phyloP scores from a whole-genome alignment of 1,139 yeast species.

The Ogataea hybrid region DNA sequence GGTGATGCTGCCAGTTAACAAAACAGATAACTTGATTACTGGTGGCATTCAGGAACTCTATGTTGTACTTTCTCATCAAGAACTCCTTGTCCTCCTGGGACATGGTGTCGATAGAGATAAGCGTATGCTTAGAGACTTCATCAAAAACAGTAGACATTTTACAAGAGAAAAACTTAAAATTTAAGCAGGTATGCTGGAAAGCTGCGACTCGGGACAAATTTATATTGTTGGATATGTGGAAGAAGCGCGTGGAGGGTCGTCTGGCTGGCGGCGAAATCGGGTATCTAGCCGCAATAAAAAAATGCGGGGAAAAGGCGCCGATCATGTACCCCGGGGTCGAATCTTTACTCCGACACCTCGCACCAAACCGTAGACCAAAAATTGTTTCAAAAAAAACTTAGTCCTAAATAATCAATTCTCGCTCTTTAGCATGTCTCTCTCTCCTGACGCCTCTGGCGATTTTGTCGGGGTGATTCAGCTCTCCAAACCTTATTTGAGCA shows the following conservation, averaged over 20 bases:
- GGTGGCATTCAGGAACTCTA: constrained; percentile 32
- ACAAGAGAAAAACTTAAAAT: background rate
- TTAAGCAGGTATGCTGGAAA: background rate
- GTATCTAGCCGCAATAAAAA: background rate
- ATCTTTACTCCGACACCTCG: background rate
- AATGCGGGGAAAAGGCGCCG: background rate
- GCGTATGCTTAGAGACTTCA: constrained; percentile 26
- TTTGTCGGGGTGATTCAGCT: constrained; percentile 39
- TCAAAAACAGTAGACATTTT: constrained; percentile 17
- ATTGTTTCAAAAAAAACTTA: constrained; percentile 1
- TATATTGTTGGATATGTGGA: background rate
- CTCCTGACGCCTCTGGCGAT: constrained; percentile 11
- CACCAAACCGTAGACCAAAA: background rate
- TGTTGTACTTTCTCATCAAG: constrained; percentile 15
- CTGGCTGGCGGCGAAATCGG: background rate
- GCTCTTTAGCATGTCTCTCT: constrained; percentile 8
- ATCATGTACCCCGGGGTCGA: background rate
- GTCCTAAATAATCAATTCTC: background rate
- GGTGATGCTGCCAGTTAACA: constrained; percentile 27
- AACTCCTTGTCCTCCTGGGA: constrained; percentile 27
- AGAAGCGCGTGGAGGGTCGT: background rate
- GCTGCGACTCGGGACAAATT: background rate
- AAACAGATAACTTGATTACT: constrained; percentile 32
- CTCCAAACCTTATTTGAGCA: constrained; percentile 64
- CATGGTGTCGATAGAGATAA: constrained; percentile 32